Percentiles rank a stretch among this genome's conserved stretches.
These are phyloP conservation scores for Collybiopsis confluens DNA, from an alignment of 768 basidiomycete species.

Conservation along the genomic window DNA sequence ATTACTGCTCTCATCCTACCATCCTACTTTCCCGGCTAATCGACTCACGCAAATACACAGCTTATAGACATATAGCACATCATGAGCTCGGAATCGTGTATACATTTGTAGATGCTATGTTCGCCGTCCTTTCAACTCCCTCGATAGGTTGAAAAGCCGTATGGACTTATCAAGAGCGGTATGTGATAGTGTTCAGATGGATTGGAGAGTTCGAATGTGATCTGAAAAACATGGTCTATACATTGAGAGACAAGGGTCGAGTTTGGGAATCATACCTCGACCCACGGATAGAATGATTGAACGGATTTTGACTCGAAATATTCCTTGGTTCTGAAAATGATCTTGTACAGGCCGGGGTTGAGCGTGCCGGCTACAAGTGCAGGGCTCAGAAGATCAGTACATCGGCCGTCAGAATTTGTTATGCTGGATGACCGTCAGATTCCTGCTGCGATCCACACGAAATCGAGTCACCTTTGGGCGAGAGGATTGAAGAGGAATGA, in stretches of 20 bases:
- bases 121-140: conserved; percentile 56
- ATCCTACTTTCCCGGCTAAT: neutral
- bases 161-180: conserved; percentile 88
- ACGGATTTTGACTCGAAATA: conserved; percentile 68
- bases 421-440: conserved; percentile 34
- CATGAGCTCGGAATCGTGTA: neutral
- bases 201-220: conserved; percentile 69
- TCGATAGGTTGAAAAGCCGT: conserved; percentile 87
- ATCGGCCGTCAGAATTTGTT: conserved; percentile 83
- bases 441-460: neutral
- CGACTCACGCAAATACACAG: conserved; percentile 15
- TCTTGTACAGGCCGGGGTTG: conserved; percentile 69
- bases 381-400: conserved; percentile 66
- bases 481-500: conserved; percentile 47
- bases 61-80: neutral
- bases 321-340: conserved; percentile 77
- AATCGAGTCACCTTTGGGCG: conserved; percentile 51
- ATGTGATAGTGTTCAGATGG: conserved; percentile 87
- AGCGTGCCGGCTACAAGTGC: conserved; percentile 46
- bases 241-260: neutral
- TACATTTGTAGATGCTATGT: conserved; percentile 4
- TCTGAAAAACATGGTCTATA: conserved; percentile 38
- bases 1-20: neutral
- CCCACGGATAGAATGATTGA: conserved; percentile 84
- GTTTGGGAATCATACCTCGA: conserved; percentile 58